Evolutionary conservation across 1,284 basidiomycete species (phyloP).

Genomic region (Butyriboletus appendiculatus): DNA sequence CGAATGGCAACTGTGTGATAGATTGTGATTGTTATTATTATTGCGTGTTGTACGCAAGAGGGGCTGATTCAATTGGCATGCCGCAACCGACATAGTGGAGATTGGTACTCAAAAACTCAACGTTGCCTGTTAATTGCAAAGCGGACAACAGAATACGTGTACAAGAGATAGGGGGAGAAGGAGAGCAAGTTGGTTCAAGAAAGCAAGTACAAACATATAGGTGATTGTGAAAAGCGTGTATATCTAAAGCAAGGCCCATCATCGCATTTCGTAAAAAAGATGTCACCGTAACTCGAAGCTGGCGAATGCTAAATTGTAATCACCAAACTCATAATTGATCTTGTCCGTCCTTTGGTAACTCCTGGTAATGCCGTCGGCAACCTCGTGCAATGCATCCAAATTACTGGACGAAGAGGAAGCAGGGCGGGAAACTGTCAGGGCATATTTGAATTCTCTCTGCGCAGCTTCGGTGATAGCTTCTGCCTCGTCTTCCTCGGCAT

Average conservation of each 20-base stretch:
- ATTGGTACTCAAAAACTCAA: constrained; percentile 11
- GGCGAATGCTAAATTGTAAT: constrained; percentile 93
- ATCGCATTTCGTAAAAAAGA: constrained; percentile 10
- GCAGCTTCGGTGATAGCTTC: constrained; percentile 63
- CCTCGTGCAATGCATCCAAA: constrained; percentile 14
- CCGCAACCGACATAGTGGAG: constrained; percentile 8
- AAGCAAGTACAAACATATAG: constrained; percentile 18
- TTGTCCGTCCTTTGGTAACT: constrained; percentile 84
- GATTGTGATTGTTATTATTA: constrained; percentile 13
- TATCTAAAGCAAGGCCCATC: constrained; percentile 27
- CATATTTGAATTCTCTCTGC: constrained; percentile 67
- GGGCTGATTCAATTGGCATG: background rate
- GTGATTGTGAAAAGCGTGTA: constrained; percentile 16
- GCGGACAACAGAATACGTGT: constrained; percentile 19
- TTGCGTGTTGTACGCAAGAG: constrained; percentile 3
- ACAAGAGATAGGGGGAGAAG: constrained; percentile 13
- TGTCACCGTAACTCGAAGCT: constrained; percentile 69
- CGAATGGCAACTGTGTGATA: constrained; percentile 23
- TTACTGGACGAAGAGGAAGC: constrained; percentile 22
- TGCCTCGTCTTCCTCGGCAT: constrained; percentile 49
- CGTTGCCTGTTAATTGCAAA: constrained; percentile 23
- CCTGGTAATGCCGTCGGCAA: constrained; percentile 11
- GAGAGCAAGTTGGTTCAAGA: constrained; percentile 11
- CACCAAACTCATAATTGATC: constrained; percentile 97
- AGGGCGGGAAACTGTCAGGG: constrained; percentile 42